Conservation (phyloP, 1,284 basidiomycete genomes). For the Malassezia pachydermatis region DNA sequence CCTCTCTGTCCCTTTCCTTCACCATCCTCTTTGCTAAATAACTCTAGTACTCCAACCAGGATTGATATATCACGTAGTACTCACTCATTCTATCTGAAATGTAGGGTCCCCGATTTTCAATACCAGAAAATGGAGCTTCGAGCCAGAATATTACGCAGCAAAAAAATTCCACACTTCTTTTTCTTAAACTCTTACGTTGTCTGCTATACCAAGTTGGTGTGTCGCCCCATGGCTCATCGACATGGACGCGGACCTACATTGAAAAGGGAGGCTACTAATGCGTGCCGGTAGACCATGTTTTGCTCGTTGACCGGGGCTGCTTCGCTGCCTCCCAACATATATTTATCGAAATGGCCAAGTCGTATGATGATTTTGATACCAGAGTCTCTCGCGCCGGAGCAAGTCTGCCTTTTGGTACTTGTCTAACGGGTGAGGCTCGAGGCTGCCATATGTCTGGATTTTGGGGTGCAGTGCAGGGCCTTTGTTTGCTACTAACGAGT, state of each 20-base stretch:
- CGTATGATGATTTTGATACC: constrained; percentile 3
- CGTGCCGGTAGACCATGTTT: constrained; percentile 7
- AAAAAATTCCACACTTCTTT: too few species aligned
- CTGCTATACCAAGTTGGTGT: constrained; percentile 19
- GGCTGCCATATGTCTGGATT: too few species aligned
- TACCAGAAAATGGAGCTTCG: too few species aligned
- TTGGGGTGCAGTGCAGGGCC: too few species aligned
- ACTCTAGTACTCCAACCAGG: too few species aligned
- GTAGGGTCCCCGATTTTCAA: too few species aligned
- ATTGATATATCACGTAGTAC: too few species aligned
- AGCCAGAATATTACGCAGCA: too few species aligned
- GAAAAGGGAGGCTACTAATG: constrained; percentile 18
- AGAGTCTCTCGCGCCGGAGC: constrained; percentile 2
- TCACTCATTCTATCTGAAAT: too few species aligned
- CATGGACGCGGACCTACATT: constrained; percentile 18
- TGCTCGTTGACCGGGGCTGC: constrained; percentile 13
- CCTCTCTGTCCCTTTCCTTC: too few species aligned
- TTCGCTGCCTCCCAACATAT: constrained; percentile 18
- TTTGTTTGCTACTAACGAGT: neutral
- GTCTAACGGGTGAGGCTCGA: too few species aligned
- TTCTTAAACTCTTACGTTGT: constrained; percentile 3
- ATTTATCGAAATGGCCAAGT: neutral
- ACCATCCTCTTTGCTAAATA: too few species aligned
- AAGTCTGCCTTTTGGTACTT: neutral
- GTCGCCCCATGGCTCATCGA: constrained; percentile 14